A percentile compares a stretch with the other conserved stretches of the same genome.
phyloP scores from a whole-genome alignment of 2,329 filamentous ascomycete species.

The Penicillium sp. region DNA sequence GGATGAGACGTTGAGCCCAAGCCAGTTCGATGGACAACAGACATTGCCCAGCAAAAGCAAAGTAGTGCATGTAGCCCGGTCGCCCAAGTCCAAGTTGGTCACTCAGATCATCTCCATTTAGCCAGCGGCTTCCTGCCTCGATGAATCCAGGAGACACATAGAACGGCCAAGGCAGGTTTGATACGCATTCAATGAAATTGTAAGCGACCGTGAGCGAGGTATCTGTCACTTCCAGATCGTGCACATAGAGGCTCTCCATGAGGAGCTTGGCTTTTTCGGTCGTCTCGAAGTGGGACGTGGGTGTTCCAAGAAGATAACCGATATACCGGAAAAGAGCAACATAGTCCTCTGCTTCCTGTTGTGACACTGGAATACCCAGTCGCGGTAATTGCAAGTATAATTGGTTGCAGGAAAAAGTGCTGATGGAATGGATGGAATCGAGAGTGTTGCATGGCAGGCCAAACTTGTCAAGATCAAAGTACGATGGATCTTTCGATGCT shows the following conservation, averaged over 20 bases:
- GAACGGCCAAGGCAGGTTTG: conserved; percentile 1
- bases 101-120: not conserved
- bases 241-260: conserved; percentile 1
- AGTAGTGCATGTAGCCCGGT: not conserved
- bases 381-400: not conserved
- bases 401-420: not conserved
- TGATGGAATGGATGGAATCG: conserved; percentile 53
- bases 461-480: conserved; percentile 53
- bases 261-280: not conserved
- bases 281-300: not conserved
- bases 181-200: not conserved
- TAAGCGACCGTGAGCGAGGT: not conserved
- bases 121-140: not conserved
- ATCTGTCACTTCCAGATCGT: not conserved
- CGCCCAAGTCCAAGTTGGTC: not conserved
- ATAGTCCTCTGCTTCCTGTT: not conserved
- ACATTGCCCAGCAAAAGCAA: not conserved
- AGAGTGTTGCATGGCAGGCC: conserved; percentile 68
- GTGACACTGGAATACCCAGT: not conserved
- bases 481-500: conserved; percentile 48
- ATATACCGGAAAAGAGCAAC: not conserved
- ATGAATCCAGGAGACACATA: not conserved
- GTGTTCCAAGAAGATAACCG: not conserved
- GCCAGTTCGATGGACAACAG: not conserved
- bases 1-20: not conserved